These are phyloP conservation scores for Paraurostyla sp. DNA, from an alignment of 73 alveolate species.

Conservation along the genomic window DNA sequence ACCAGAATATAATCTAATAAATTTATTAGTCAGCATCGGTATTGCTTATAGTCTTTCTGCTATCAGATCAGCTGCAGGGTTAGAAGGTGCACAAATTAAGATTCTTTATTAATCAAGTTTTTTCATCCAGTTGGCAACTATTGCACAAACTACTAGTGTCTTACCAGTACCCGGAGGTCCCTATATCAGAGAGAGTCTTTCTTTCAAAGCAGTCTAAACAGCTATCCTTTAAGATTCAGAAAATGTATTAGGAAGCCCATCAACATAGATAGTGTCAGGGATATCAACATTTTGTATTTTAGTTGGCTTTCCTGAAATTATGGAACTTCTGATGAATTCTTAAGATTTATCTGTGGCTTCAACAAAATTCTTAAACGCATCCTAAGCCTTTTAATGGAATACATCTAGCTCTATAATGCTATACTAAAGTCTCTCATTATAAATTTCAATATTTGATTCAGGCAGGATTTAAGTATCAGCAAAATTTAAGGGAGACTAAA, in stretches of 20 bases:
- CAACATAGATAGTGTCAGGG: background rate
- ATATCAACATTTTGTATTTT: background rate
- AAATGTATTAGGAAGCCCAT: background rate
- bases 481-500: background rate
- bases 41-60: background rate
- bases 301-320: background rate
- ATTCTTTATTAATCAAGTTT: background rate
- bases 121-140: background rate
- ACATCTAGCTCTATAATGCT: background rate
- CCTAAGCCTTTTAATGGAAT: background rate
- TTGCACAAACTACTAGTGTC: background rate
- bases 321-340: background rate
- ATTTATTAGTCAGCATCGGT: background rate
- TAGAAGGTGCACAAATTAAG: background rate
- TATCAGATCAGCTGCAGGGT: background rate
- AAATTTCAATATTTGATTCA: background rate
- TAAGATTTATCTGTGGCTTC: background rate
- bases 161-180: conserved; percentile 30
- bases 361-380: background rate
- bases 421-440: background rate
- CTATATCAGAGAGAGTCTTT: background rate
- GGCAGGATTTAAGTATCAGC: background rate
- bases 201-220: background rate
- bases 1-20: background rate
- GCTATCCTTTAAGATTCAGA: background rate